A percentile compares a stretch with the other conserved stretches of the same genome.
phyloP scores from a whole-genome alignment of 2,329 filamentous ascomycete genomes.

The Penicillium sp. region DNA sequence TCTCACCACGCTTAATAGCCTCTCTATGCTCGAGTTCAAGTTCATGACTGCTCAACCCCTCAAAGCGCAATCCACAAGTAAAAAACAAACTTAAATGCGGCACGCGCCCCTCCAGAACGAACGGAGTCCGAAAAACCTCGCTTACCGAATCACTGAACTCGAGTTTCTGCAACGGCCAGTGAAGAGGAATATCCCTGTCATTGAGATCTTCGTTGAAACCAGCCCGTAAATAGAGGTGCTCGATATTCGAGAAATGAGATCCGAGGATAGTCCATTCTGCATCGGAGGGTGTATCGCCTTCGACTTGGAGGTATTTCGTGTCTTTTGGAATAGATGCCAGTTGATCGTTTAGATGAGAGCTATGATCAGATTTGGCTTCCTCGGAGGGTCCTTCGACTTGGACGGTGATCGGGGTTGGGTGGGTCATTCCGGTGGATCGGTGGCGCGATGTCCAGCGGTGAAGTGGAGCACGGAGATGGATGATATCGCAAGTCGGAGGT shows the following conservation, averaged over 20 bases:
- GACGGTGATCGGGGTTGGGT: conserved; percentile 9
- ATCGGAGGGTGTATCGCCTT: conserved; percentile 32
- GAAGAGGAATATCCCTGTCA: conserved; percentile 32
- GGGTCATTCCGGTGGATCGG: conserved; percentile 15
- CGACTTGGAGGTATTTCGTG: conserved; percentile 23
- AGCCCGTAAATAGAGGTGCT: conserved; percentile 27
- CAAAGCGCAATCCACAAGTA: conserved; percentile 33
- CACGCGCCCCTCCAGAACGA: conserved; percentile 30
- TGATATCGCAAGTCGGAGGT: neutral
- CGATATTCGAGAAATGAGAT: conserved; percentile 31
- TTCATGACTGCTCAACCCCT: conserved; percentile 30
- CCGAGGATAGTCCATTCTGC: conserved; percentile 34
- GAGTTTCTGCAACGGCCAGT: conserved; percentile 35
- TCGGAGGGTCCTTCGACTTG: conserved; percentile 22
- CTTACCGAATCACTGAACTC: conserved; percentile 22
- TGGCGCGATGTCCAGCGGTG: neutral
- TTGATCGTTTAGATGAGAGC: conserved; percentile 22
- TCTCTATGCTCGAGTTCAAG: conserved; percentile 16
- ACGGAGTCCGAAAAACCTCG: conserved; percentile 26
- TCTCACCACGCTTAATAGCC: conserved; percentile 29
- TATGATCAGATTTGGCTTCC: conserved; percentile 12
- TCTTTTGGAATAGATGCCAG: conserved; percentile 28
- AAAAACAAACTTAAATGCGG: conserved; percentile 29
- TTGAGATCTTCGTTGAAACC: conserved; percentile 35
- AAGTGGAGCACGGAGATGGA: neutral